These are phyloP conservation scores for Cardiosporidium cionae DNA, from an alignment of 169 alveolate genomes.

Conservation along the genomic window DNA sequence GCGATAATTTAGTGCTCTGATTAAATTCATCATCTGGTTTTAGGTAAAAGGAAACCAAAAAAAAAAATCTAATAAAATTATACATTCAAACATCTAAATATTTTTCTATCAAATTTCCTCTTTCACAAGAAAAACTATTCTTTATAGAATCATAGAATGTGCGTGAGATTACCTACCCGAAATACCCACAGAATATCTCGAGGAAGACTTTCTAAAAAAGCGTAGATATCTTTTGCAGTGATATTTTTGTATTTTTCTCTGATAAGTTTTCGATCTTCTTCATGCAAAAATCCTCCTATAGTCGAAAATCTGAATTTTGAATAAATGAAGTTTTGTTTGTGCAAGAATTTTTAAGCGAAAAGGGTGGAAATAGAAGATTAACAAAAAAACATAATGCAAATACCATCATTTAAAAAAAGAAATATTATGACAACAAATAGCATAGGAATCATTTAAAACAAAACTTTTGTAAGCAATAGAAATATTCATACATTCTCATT, in stretches of 20 bases:
- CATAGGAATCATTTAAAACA: background rate
- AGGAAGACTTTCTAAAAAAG: constrained; percentile 3
- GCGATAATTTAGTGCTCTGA: background rate
- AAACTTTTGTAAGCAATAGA: background rate
- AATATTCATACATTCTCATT: too few species aligned
- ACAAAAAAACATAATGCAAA: background rate
- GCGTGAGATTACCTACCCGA: constrained; percentile 1
- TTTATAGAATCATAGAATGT: too few species aligned
- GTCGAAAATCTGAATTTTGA: background rate
- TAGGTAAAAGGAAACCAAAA: too few species aligned
- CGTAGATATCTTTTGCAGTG: background rate
- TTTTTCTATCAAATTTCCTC: too few species aligned
- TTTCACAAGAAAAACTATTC: too few species aligned
- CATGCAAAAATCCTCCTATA: background rate
- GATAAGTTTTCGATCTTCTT: background rate
- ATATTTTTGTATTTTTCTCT: background rate
- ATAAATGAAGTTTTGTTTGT: background rate
- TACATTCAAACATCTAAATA: too few species aligned
- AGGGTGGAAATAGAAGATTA: too few species aligned
- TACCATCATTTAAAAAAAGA: background rate
- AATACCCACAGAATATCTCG: constrained; percentile 13
- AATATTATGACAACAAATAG: background rate
- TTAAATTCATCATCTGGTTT: background rate
- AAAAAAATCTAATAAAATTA: too few species aligned
- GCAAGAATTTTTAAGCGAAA: background rate